Evolutionary conservation across 1,284 basidiomycete species (phyloP), one percentile per base, ranked within the genome.

Genomic region (Moesziomyces antarcticus): DNA sequence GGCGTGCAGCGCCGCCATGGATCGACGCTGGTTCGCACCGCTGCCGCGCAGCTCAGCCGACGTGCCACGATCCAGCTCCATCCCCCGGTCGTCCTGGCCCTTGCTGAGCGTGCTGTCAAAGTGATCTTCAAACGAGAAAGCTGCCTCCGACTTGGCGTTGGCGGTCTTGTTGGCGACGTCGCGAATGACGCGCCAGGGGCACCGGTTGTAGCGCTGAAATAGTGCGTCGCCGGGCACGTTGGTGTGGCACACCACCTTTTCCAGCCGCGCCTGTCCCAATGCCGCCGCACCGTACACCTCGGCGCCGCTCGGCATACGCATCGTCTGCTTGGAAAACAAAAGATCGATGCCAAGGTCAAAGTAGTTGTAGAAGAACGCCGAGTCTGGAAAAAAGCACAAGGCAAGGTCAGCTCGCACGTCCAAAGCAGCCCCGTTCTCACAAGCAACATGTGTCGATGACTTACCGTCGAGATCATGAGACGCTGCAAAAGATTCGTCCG

Each of bases 331-430:
- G 2, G 73, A 72, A 27, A 75, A 75, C 3, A 75, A 50, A 41
- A 75, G 33, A 54, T 75, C 73, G 35, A 75, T 58, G 18, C 73
- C 73, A 3, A 75, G 67, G 37, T 75, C 73, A 60, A 75, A 75
- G 56, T 75, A 75, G 59, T 75, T 75, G 69, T 68, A 75, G 49
- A 75, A 75, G 41, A 75, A 69, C 0, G 73, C 65, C 18, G 69
- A 65, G 46, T 66, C 37, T 40, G 37, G n/a, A n/a, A n/a, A n/a
- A n/a, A n/a, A 33, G 30, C 10, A 13, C 10, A 33, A 13, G 30
- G 6, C 30, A 33, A 9, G 30, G 30, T 33, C 30, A 33, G 30
- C 30, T 33, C 3, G 11, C 10, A 33, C 30, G 30, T 33, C 13
- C 30, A 13, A 33, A 33, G 30, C 11, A 11, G 30, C 30, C 30